Base-by-base conservation (phyloP, 2,329 filamentous ascomycete genomes). In the Epichloe hybrida region DNA sequence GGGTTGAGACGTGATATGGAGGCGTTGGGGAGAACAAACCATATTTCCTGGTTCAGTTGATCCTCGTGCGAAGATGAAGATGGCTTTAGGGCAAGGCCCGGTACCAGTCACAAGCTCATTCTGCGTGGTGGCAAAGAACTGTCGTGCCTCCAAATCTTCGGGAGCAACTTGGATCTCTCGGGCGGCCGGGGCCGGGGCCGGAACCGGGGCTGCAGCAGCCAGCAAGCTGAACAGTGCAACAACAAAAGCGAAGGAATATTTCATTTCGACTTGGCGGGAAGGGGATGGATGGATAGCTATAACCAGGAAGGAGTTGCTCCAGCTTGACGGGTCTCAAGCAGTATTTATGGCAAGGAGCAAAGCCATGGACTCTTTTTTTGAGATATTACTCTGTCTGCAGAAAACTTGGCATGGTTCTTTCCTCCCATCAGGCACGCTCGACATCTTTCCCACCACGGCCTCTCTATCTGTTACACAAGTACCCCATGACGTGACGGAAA, bases 11-110 rank as follows among this genome's bases (percentile, higher is more conserved):
- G n/a, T 1, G 6, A 34, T 3, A 3, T 21, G 27, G 4, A 44
- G 5, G 42, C 8, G 27, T n/a, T 23, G 15, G 59, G 21, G 43
- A 39, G 12, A 62, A 63, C n/a, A n/a, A 23, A 66, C 68, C 61
- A 70, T 62, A 57, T 70, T 70, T 35, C 68, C 68, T 5, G 51
- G 7, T 55, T 70, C 68, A 11, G 62, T 65, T 4, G 68, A 67
- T 43, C 60, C 68, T n/a, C 68, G 64, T 43, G 68, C 68, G 52
- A 58, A 69, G 59, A 70, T 63, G 57, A 69, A 63, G 56, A 70
- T 69, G 45, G 62, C 64, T 5, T 51, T 53, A 3, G 67, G 67
- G 56, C 68, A 70, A 38, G 57, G 54, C 44, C 51, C 59, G 4
- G 3, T 15, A 34, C 64, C 65, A 5, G 51, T 46, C 41, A 61